These are phyloP conservation scores for Aspergillus aculeatus DNA, from an alignment of 2,329 filamentous ascomycete species.

Conservation along the genomic window DNA sequence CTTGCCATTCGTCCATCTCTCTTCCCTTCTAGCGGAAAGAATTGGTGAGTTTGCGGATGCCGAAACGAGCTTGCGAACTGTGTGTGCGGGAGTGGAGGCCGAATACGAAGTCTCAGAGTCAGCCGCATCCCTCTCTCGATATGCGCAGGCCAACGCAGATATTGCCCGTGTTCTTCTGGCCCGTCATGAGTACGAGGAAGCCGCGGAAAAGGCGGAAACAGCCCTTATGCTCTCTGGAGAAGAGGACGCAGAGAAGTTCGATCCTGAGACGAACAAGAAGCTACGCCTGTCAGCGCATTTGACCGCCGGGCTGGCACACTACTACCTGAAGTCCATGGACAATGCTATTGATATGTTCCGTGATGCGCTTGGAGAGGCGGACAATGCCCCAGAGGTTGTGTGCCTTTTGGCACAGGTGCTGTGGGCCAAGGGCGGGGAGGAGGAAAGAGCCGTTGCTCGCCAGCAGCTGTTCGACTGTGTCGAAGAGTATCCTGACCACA, in stretches of 20 bases:
- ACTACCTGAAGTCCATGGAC: slow-evolving; percentile 65
- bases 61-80: slow-evolving; percentile 60
- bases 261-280: slow-evolving; percentile 62
- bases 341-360: slow-evolving; percentile 78
- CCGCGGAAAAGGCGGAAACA: slow-evolving; percentile 76
- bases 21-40: slow-evolving; percentile 77
- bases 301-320: slow-evolving; percentile 79
- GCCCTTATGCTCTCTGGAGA: slow-evolving; percentile 78
- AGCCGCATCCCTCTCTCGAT: slow-evolving; percentile 67
- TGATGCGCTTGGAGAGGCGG: slow-evolving; percentile 72
- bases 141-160: slow-evolving; percentile 81
- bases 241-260: slow-evolving; percentile 63
- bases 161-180: slow-evolving; percentile 81
- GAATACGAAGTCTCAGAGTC: slow-evolving; percentile 86
- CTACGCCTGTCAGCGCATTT: slow-evolving; percentile 80
- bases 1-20: slow-evolving; percentile 71
- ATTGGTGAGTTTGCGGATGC: slow-evolving; percentile 67
- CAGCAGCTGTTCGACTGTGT: slow-evolving; percentile 78
- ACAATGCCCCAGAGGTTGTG: slow-evolving; percentile 74
- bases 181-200: slow-evolving; percentile 61
- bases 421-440: slow-evolving; percentile 80
- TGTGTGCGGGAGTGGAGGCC: slow-evolving; percentile 70
- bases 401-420: slow-evolving; percentile 87
- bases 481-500: slow-evolving; percentile 69
- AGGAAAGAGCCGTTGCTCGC: slow-evolving; percentile 72